These are phyloP conservation scores for Plasmodium inui DNA, from an alignment of 169 alveolate species.

Conservation along the genomic window DNA sequence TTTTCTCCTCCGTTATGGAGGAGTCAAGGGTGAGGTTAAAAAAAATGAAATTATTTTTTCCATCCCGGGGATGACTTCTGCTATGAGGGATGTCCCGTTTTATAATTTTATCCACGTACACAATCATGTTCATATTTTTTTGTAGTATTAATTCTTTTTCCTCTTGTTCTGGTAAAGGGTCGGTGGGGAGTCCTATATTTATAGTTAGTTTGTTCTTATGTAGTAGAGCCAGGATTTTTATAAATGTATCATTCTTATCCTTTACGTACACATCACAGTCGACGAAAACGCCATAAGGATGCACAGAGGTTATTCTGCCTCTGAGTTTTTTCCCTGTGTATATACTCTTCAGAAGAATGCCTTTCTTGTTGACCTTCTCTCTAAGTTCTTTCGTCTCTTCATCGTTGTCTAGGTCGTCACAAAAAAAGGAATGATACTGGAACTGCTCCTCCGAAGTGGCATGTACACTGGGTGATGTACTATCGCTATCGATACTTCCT, in stretches of 20 bases:
- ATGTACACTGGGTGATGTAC: neutral
- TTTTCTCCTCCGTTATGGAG: constrained; percentile 76
- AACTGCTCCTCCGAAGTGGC: neutral
- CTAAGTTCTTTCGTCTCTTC: constrained; percentile 51
- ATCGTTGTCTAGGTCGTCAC: constrained; percentile 9
- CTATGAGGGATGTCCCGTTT: neutral
- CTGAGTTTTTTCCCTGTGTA: constrained; percentile 62
- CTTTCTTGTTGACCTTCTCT: constrained; percentile 26
- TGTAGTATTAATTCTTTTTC: constrained; percentile 68
- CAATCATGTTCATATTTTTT: constrained; percentile 75
- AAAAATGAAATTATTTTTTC: constrained; percentile 59
- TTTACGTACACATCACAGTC: constrained; percentile 75
- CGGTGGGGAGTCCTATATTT: constrained; percentile 70
- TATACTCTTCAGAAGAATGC: constrained; percentile 47
- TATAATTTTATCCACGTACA: constrained; percentile 74
- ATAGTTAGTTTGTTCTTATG: constrained; percentile 75
- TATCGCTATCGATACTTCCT: neutral
- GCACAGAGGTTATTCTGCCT: constrained; percentile 75
- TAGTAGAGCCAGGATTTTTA: constrained; percentile 45
- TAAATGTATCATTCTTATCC: constrained; percentile 10
- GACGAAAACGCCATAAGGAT: constrained; percentile 62
- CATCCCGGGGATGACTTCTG: neutral
- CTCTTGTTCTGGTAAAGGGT: constrained; percentile 51
- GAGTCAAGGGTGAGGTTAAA: constrained; percentile 73
- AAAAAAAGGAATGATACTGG: neutral